phyloP scores from a whole-genome alignment of 2,329 filamentous ascomycete species.

The Monosporascus ibericus region DNA sequence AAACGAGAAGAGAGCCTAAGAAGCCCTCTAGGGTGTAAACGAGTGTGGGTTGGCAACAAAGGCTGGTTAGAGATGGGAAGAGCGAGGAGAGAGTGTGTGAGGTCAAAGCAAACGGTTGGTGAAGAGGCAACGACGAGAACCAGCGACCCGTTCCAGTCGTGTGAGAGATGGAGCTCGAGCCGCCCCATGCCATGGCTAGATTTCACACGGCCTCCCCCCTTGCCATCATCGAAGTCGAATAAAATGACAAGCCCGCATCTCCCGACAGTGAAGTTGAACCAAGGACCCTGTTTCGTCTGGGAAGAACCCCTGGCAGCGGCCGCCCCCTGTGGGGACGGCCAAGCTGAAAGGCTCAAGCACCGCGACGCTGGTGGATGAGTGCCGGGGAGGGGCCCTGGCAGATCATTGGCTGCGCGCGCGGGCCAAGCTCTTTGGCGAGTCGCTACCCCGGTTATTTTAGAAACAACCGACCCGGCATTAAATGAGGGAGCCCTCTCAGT shows the following conservation, averaged over 20 bases:
- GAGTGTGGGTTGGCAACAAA: constrained; percentile 11
- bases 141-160: constrained; percentile 6
- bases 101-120: constrained; percentile 16
- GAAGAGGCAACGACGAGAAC: constrained; percentile 17
- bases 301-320: constrained; percentile 6
- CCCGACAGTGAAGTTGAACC: not conserved
- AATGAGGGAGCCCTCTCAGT: not conserved
- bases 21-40: constrained; percentile 4
- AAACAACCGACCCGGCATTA: constrained; percentile 9
- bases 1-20: constrained; percentile 13
- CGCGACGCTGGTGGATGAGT: constrained; percentile 9
- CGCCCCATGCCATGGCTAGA: constrained; percentile 1
- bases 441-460: constrained; percentile 6
- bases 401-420: constrained; percentile 10
- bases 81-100: constrained; percentile 8
- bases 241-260: not conserved
- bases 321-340: constrained; percentile 8
- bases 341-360: constrained; percentile 6
- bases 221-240: constrained; percentile 4
- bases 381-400: constrained; percentile 2
- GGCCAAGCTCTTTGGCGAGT: constrained; percentile 3
- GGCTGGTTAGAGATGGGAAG: constrained; percentile 12
- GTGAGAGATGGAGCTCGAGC: constrained; percentile 2
- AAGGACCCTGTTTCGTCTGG: constrained; percentile 4
- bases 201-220: not conserved